Evolutionary conservation across 2,329 filamentous ascomycete genomes (phyloP), one percentile per base, ranked within the genome.

Genomic region (Magnaporthiopsis rhizophila): DNA sequence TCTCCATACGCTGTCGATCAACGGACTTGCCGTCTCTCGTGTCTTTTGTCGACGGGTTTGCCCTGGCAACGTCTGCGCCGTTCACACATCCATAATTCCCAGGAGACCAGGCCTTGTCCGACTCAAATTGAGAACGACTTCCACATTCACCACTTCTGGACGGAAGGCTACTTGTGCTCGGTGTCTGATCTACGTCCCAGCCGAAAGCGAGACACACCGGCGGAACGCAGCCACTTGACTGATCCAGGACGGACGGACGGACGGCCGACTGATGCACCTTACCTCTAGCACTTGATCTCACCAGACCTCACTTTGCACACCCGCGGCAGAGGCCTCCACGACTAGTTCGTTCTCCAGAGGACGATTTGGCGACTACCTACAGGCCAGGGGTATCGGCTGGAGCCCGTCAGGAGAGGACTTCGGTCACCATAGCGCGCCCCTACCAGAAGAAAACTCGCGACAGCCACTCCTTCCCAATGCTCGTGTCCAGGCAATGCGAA

Each of bases 401-500:
- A 36, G 12, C 34, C 11, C 34, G 34, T 36, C 34, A 36, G 34
- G 34, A 36, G 9, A 50, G 15, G 38, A 50, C 38, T 50, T 50
- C 15, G 38, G 38, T 50, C 15, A 50, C 38, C 38, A 50, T 21
- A 50, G 30, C 30, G 9, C 15, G 6, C 15, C 38, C 15, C 15
- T 50, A 50, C 38, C 38, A 50, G 6, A 18, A 50, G 21, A 8
- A 18, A 50, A 50, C 38, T 50, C 15, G 38, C 38, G 38, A 50
- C 38, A 8, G 61, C 30, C 45, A 62, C 66, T 68, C 68, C 66
- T 74, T 78, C 75, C 78, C 77, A 82, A 83, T 85, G 83, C 80
- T 85, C 73, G 81, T 82, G 77, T 80, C 81, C 71, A 81, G 81
- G 75, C 79, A 80, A 72, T 75, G 76, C 74, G 80, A 83, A 67